Conservation (phyloP, 192 early-diverging fungal species). For the Dissophora ornata region DNA sequence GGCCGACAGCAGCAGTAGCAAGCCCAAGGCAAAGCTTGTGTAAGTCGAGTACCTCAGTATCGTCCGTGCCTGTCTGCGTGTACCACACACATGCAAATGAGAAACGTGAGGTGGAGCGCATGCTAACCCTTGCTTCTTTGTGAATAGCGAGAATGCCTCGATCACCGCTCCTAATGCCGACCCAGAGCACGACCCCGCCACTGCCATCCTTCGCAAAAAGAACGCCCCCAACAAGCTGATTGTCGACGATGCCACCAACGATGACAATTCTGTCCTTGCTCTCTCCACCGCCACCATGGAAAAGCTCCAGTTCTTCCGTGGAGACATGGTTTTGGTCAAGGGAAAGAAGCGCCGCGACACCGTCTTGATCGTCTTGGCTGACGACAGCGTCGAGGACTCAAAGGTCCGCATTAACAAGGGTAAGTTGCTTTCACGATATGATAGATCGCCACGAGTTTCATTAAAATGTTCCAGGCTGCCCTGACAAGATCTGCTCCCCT, state of each 20-base stretch:
- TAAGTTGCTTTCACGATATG: too few species aligned
- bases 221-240: slow-evolving; percentile 98
- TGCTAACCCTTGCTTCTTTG: neutral
- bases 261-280: slow-evolving; percentile 96
- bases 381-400: slow-evolving; percentile 91
- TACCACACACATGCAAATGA: neutral
- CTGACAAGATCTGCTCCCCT: too few species aligned
- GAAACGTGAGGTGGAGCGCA: too few species aligned
- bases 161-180: slow-evolving; percentile 60
- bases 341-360: slow-evolving; percentile 99
- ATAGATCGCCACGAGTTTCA: too few species aligned
- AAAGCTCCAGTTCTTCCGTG: slow-evolving; percentile 90
- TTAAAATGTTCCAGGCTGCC: too few species aligned
- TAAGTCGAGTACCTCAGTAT: slow-evolving; percentile 10
- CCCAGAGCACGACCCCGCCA: slow-evolving; percentile 85
- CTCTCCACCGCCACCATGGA: slow-evolving; percentile 95
- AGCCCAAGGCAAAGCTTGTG: slow-evolving; percentile 46
- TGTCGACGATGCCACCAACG: slow-evolving; percentile 96
- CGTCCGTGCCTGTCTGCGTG: neutral
- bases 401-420: slow-evolving; percentile 95
- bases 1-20: slow-evolving; percentile 44
- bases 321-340: slow-evolving; percentile 95
- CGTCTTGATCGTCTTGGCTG: slow-evolving; percentile 91
- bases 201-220: slow-evolving; percentile 96
- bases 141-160: slow-evolving; percentile 66